These are phyloP conservation scores for Ambrosia hybrid DNA, from an alignment of 140 eudicot genomes.

Conservation along the genomic window DNA sequence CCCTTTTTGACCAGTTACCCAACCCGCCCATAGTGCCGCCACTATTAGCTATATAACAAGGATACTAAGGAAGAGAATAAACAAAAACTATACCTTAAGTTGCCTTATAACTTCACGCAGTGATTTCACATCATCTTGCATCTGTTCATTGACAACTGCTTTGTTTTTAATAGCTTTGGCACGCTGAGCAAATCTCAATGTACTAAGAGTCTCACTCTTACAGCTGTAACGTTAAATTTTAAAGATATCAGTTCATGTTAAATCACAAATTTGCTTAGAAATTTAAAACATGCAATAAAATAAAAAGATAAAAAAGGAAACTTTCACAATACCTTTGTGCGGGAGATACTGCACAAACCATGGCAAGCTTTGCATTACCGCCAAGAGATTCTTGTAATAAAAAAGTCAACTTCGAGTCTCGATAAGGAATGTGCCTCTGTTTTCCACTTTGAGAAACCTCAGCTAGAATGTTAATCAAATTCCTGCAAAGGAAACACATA, in stretches of 20 bases:
- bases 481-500: conserved; percentile 48
- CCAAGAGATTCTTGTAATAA: conserved; percentile 97
- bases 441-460: conserved; percentile 98
- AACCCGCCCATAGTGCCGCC: not conserved
- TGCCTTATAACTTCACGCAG: conserved; percentile 80
- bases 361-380: conserved; percentile 94
- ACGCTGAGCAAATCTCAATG: conserved; percentile 93
- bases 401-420: conserved; percentile 95
- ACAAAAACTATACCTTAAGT: conserved; percentile 48
- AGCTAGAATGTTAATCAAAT: conserved; percentile 86
- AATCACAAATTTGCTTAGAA: not conserved
- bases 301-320: not conserved
- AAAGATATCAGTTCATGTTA: conserved; percentile 7
- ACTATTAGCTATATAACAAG: not conserved
- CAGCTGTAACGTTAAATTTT: conserved; percentile 53
- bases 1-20: not conserved
- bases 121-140: conserved; percentile 87
- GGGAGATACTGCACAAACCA: conserved; percentile 98
- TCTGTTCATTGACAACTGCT: conserved; percentile 86
- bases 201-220: conserved; percentile 87
- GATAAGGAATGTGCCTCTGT: conserved; percentile 92
- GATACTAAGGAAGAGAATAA: not conserved
- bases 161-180: conserved; percentile 94
- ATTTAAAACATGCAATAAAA: not conserved
- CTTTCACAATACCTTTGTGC: conserved; percentile 56